Percentiles rank a stretch among this genome's conserved stretches.
Conservation (phyloP, 345 rosid species). For the Reutealis trisperma region DNA sequence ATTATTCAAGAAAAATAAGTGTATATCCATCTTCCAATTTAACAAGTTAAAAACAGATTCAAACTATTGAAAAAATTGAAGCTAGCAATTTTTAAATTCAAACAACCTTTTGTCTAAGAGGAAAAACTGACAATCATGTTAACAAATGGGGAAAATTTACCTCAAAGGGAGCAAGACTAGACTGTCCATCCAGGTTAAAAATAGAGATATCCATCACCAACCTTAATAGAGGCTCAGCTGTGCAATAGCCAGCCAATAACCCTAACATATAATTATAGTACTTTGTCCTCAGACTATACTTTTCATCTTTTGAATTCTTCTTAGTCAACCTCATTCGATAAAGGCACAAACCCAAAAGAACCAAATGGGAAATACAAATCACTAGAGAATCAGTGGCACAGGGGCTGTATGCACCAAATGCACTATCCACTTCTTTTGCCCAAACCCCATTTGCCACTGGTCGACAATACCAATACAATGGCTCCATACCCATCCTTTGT, state of each 20-base stretch:
- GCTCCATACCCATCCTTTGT: slow-evolving; percentile 17
- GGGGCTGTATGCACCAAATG: slow-evolving; percentile 36
- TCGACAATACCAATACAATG: slow-evolving; percentile 33
- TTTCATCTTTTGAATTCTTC: slow-evolving; percentile 20
- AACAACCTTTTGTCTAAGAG: neutral
- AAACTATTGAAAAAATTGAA: neutral
- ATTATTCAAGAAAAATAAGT: neutral
- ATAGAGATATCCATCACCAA: slow-evolving; percentile 27
- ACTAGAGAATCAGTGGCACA: slow-evolving; percentile 35
- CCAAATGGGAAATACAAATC: slow-evolving; percentile 35
- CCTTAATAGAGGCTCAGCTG: slow-evolving; percentile 32
- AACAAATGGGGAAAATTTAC: slow-evolving; percentile 5
- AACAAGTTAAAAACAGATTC: neutral
- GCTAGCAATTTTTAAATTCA: neutral
- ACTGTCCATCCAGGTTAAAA: slow-evolving; percentile 30
- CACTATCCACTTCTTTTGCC: slow-evolving; percentile 26
- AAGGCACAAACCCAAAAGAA: slow-evolving; percentile 32
- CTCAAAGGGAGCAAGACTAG: slow-evolving; percentile 31
- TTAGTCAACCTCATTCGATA: slow-evolving; percentile 31
- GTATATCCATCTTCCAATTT: neutral
- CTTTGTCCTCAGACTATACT: slow-evolving; percentile 26
- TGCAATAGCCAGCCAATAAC: slow-evolving; percentile 25
- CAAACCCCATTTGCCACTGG: slow-evolving; percentile 32
- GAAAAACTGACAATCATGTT: neutral
- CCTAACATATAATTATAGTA: slow-evolving; percentile 29